These are phyloP conservation scores for Lyophyllum semitale DNA, from an alignment of 768 basidiomycete genomes.

Conservation along the genomic window DNA sequence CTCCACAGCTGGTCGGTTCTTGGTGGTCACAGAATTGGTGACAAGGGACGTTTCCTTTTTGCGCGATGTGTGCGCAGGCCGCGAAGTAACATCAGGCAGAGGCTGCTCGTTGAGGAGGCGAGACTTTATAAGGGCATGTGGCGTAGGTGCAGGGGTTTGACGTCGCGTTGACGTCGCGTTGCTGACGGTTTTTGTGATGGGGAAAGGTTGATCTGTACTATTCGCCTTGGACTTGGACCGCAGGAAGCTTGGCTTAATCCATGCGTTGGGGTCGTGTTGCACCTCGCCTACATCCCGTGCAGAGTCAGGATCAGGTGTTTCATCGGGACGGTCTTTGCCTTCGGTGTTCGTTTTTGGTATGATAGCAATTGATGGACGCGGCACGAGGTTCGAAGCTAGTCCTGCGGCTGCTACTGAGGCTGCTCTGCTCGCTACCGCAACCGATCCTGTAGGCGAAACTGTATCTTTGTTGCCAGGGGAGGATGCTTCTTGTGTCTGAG, in stretches of 20 bases:
- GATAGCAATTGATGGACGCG: neutral
- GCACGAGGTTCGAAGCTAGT: neutral
- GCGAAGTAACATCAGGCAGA: neutral
- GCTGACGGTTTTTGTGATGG: neutral
- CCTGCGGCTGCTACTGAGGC: neutral
- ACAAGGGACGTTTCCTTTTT: neutral
- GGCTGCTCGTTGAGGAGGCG: neutral
- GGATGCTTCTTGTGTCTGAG: neutral
- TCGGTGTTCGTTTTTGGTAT: neutral
- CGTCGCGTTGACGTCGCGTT: neutral
- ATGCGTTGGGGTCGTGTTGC: slow-evolving; percentile 19
- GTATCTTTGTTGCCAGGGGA: neutral
- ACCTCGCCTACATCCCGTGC: neutral
- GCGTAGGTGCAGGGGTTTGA: neutral
- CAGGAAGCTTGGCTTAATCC: slow-evolving; percentile 22
- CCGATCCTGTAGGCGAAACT: neutral
- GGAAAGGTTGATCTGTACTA: neutral
- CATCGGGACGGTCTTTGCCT: neutral
- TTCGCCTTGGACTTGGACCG: neutral
- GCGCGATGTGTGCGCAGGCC: neutral
- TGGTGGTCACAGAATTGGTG: neutral
- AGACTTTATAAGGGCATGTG: neutral
- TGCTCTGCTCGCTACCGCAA: neutral
- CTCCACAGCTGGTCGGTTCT: neutral
- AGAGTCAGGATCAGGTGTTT: neutral